A percentile compares a stretch with the other conserved stretches of the same genome.
These are phyloP conservation scores for Mediolabrus comicus DNA, from an alignment of 108 stramenopile genomes.

Conservation along the genomic window DNA sequence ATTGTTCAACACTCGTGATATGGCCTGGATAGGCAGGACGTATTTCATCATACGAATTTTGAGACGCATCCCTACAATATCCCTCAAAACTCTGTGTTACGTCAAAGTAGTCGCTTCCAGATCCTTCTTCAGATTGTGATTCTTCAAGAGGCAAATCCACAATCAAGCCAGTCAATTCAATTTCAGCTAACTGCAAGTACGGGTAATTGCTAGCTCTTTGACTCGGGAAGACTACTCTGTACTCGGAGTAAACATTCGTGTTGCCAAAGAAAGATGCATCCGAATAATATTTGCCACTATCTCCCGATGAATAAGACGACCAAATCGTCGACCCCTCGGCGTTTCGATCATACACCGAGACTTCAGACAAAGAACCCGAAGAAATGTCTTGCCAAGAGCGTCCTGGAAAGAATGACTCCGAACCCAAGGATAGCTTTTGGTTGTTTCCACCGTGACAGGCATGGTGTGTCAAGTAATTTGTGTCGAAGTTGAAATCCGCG, in stretches of 20 bases:
- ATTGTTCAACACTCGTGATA: background rate
- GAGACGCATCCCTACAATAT: background rate
- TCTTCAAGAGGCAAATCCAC: background rate
- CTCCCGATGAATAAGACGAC: slow-evolving; percentile 5
- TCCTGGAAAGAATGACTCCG: background rate
- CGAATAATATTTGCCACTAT: background rate
- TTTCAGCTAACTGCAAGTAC: background rate
- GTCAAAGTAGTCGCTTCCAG: background rate
- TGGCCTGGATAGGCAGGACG: background rate
- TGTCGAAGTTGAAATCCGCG: too few species aligned
- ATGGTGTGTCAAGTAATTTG: background rate
- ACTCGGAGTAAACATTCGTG: slow-evolving; percentile 1
- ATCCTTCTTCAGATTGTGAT: background rate
- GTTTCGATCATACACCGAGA: slow-evolving; percentile 5
- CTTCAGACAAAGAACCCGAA: background rate
- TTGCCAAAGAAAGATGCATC: slow-evolving; percentile 7
- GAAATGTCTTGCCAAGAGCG: background rate
- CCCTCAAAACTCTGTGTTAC: background rate
- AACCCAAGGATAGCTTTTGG: background rate
- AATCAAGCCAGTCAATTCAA: background rate
- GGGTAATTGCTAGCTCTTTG: too few species aligned
- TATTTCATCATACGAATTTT: background rate
- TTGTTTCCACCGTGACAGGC: background rate
- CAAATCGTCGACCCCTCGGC: background rate
- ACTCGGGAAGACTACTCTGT: too few species aligned